These are phyloP conservation scores for Chlorella sp. DNA, from an alignment of 139 green algal genomes.

Conservation along the genomic window DNA sequence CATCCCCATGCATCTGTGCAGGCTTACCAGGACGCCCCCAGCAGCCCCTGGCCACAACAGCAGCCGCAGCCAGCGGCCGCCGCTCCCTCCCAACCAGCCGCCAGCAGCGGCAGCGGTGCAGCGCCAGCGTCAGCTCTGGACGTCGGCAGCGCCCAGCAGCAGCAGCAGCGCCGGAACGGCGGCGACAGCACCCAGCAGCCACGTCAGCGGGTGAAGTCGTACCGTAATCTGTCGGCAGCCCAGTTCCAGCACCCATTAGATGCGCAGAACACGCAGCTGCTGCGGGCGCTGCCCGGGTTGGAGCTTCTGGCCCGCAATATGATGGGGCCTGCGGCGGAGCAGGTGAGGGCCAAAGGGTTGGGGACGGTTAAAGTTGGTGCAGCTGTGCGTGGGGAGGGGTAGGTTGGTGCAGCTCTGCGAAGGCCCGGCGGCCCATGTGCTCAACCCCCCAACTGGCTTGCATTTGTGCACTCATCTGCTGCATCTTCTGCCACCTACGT, in stretches of 20 bases:
- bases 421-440: too few species aligned
- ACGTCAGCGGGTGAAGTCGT: background rate
- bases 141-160: background rate
- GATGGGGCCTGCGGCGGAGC: slow-evolving; percentile 57
- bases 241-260: slow-evolving; percentile 86
- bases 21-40: slow-evolving; percentile 25
- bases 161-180: background rate
- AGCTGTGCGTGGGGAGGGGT: background rate
- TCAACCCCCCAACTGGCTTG: too few species aligned
- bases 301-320: slow-evolving; percentile 80
- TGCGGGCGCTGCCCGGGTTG: slow-evolving; percentile 86
- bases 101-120: background rate
- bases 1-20: background rate
- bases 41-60: slow-evolving; percentile 25
- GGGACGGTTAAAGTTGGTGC: background rate
- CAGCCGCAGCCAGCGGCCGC: background rate
- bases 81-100: background rate
- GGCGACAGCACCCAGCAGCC: background rate
- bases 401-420: background rate
- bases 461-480: too few species aligned
- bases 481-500: too few species aligned
- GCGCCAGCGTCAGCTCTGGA: too few species aligned
- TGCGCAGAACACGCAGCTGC: slow-evolving; percentile 92
- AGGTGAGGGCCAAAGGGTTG: background rate
- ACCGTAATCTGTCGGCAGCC: slow-evolving; percentile 6